Conservation (phyloP, 2,329 filamentous ascomycete genomes). For the Beauveria caledonica region DNA sequence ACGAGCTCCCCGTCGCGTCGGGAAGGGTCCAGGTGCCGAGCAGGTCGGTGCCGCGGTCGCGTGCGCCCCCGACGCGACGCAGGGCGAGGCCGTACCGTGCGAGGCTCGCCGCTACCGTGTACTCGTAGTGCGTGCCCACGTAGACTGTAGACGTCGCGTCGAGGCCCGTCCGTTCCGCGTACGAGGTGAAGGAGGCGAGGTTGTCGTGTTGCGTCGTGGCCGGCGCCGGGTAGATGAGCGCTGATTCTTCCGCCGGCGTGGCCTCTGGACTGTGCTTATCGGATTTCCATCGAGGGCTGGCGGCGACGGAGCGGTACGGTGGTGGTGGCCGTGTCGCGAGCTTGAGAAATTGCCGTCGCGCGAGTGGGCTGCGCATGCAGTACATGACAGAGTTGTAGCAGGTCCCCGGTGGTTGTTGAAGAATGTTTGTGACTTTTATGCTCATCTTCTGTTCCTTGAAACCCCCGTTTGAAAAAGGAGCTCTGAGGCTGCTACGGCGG, state of each 20-base stretch:
- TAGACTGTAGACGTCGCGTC: constrained; percentile 51
- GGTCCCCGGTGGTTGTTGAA: neutral
- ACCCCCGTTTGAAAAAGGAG: neutral
- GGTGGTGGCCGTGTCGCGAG: neutral
- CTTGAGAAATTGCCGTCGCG: neutral
- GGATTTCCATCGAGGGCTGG: neutral
- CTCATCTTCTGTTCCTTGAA: too few relatives aligned
- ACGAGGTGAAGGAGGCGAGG: constrained; percentile 55
- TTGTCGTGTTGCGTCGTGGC: constrained; percentile 49
- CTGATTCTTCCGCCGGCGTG: neutral
- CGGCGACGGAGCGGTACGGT: neutral
- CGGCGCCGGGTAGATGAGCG: constrained; percentile 35
- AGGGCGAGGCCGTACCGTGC: constrained; percentile 55
- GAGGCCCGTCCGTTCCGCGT: constrained; percentile 50
- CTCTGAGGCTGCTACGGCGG: neutral
- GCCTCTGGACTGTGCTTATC: neutral
- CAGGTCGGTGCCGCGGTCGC: constrained; percentile 67
- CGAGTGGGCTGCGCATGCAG: neutral
- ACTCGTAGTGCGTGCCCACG: constrained; percentile 71
- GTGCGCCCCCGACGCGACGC: constrained; percentile 54
- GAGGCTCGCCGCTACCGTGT: constrained; percentile 52
- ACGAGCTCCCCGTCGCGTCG: constrained; percentile 16
- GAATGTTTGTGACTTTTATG: too few relatives aligned
- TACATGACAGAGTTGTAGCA: neutral
- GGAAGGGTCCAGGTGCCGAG: constrained; percentile 62